phyloP scores from a whole-genome alignment of 768 basidiomycete species.

The Mycena alexandri region DNA sequence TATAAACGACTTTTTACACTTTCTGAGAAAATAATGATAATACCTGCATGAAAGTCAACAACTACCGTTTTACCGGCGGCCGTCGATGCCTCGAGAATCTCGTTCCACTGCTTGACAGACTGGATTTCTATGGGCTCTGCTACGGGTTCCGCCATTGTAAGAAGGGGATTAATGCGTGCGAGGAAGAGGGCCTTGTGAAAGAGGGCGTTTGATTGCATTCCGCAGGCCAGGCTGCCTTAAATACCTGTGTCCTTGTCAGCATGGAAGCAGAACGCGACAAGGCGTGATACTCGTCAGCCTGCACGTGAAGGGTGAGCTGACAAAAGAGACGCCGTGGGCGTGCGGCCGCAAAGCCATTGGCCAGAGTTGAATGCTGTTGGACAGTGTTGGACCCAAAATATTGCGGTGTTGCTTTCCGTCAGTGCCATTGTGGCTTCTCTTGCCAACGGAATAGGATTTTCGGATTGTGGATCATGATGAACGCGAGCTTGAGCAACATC shows the following conservation, averaged over 20 bases:
- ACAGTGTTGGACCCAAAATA: too few species aligned
- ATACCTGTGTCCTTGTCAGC: slow-evolving; percentile 19
- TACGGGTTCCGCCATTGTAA: slow-evolving; percentile 35
- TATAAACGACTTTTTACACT: too few species aligned
- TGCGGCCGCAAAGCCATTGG: too few species aligned
- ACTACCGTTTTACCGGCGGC: slow-evolving; percentile 34
- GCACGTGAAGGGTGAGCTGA: slow-evolving; percentile 11
- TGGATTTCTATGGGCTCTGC: slow-evolving; percentile 38
- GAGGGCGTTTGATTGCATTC: not conserved
- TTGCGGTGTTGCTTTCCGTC: too few species aligned
- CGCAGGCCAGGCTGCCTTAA: slow-evolving; percentile 2
- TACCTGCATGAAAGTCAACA: slow-evolving; percentile 35
- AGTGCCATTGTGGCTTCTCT: too few species aligned
- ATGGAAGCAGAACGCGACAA: slow-evolving; percentile 20
- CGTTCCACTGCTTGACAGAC: slow-evolving; percentile 40
- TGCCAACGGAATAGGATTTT: too few species aligned
- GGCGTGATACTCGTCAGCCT: slow-evolving; percentile 16
- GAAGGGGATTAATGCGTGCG: not conserved
- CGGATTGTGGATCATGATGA: too few species aligned
- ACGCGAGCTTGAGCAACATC: too few species aligned
- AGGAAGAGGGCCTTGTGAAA: not conserved
- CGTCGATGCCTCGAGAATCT: slow-evolving; percentile 33
- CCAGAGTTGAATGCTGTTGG: too few species aligned
- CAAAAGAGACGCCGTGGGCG: not conserved
- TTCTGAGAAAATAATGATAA: too few species aligned